Evolutionary conservation across 306 rosid species (phyloP).

Genomic region (Quercus cerris): DNA sequence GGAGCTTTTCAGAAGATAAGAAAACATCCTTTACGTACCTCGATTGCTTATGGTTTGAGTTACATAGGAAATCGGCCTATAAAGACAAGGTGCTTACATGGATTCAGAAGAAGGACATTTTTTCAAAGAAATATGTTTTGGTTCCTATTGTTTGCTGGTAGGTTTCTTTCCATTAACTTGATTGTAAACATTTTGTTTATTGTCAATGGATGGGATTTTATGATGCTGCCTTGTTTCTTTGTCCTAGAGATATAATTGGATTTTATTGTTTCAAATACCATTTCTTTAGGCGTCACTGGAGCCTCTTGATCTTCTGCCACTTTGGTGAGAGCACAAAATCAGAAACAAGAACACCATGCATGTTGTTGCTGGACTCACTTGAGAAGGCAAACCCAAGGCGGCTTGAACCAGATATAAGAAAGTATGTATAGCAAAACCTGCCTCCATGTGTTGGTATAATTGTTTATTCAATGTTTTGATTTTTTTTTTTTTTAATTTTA

Average conservation of each 20-base stretch:
- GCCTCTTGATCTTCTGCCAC: conserved; percentile 73
- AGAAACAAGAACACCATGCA: conserved; percentile 47
- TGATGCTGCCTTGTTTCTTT: neutral
- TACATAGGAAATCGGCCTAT: conserved; percentile 32
- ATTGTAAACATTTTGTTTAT: neutral
- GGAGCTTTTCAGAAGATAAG: conserved; percentile 52
- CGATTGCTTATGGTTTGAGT: conserved; percentile 70
- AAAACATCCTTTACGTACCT: conserved; percentile 44
- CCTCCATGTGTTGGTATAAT: conserved; percentile 1
- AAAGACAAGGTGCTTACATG: conserved; percentile 66
- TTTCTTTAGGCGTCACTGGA: conserved; percentile 72
- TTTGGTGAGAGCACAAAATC: conserved; percentile 55
- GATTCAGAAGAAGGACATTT: conserved; percentile 57
- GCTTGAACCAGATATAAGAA: conserved; percentile 71
- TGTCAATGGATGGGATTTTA: conserved; percentile 2
- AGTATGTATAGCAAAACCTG: conserved; percentile 30
- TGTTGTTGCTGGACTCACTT: conserved; percentile 82
- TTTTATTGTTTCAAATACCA: conserved; percentile 21
- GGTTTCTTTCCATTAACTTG: conserved; percentile 12
- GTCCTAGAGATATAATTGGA: neutral
- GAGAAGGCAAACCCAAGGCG: conserved; percentile 52
- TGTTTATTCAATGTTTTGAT: neutral
- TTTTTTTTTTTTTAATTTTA: no score
- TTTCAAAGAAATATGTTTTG: conserved; percentile 71
- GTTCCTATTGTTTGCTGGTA: conserved; percentile 90